phyloP scores from a whole-genome alignment of 2,329 filamentous ascomycete genomes.

The Penicillium sp. region DNA sequence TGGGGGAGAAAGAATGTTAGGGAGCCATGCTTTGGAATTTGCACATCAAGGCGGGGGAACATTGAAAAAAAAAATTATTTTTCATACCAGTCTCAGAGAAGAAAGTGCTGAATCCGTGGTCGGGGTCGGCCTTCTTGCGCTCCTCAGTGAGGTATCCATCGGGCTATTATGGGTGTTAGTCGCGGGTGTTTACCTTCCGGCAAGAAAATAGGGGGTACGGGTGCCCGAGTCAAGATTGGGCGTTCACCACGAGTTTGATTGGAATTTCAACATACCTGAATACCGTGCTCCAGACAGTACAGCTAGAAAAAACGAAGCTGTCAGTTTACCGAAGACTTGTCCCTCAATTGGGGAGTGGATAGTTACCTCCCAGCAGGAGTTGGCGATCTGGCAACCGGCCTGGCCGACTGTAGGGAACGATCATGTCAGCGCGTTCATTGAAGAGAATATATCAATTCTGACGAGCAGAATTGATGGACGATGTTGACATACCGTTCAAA shows the following conservation, averaged over 20 bases:
- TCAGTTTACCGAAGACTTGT: constrained; percentile 25
- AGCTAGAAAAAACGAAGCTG: constrained; percentile 60
- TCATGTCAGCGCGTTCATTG: constrained; percentile 33
- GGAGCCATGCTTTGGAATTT: constrained; percentile 7
- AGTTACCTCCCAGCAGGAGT: constrained; percentile 99
- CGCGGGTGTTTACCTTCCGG: constrained; percentile 20
- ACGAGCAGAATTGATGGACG: constrained; percentile 10
- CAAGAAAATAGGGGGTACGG: constrained; percentile 17
- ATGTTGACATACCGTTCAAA: constrained; percentile 78
- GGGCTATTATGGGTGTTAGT: constrained; percentile 59
- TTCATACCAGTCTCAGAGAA: constrained; percentile 96
- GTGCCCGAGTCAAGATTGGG: constrained; percentile 17
- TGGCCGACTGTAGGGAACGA: constrained; percentile 73
- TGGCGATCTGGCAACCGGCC: constrained; percentile 99
- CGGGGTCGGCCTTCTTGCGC: constrained; percentile 87
- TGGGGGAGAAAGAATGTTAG: constrained; percentile 19
- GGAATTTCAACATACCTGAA: constrained; percentile 68
- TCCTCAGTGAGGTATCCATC: constrained; percentile 99
- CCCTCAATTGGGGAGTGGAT: constrained; percentile 19
- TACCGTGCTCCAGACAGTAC: constrained; percentile 99
- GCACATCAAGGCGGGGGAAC: constrained; percentile 8
- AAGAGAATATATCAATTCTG: constrained; percentile 7
- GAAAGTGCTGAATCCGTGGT: constrained; percentile 99
- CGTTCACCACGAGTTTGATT: constrained; percentile 12
- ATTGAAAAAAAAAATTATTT: constrained; percentile 22